A percentile compares a stretch with the other conserved stretches of the same genome.
phyloP scores from a whole-genome alignment of 805 yeast species.

The Cyberlindnera mrakii region DNA sequence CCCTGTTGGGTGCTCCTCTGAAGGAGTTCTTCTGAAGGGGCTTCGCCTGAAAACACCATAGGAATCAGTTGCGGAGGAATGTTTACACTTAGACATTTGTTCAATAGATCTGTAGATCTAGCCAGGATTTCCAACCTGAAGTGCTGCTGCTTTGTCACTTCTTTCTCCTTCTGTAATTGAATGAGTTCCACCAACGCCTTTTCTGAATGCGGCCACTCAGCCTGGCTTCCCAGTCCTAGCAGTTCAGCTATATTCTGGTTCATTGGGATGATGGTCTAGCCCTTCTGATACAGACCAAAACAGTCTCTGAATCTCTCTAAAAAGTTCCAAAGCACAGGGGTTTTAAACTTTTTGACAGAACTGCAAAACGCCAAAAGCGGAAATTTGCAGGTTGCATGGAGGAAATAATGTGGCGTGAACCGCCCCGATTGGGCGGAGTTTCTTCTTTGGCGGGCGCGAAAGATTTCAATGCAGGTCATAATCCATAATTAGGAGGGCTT shows the following conservation, averaged over 20 bases:
- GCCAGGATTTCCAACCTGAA: slow-evolving; percentile 59
- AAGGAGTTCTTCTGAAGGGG: slow-evolving; percentile 14
- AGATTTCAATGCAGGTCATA: too few species aligned
- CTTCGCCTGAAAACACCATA: slow-evolving; percentile 40
- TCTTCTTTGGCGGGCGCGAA: too few species aligned
- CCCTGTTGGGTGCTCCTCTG: slow-evolving; percentile 3
- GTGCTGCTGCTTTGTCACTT: slow-evolving; percentile 74
- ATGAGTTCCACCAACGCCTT: slow-evolving; percentile 19
- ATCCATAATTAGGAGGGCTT: too few species aligned
- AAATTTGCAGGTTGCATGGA: too few species aligned
- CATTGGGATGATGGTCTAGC: slow-evolving; percentile 4
- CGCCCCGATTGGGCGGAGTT: too few species aligned
- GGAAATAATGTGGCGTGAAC: too few species aligned
- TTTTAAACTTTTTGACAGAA: too few species aligned
- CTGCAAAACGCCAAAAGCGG: too few species aligned
- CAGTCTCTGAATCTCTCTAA: too few species aligned
- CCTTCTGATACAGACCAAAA: not conserved
- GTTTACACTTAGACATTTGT: slow-evolving; percentile 51
- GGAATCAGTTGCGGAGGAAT: slow-evolving; percentile 65
- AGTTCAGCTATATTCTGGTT: slow-evolving; percentile 16
- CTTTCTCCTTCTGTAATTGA: slow-evolving; percentile 48
- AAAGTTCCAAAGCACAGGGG: too few species aligned
- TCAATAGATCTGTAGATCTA: slow-evolving; percentile 55
- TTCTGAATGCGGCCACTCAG: slow-evolving; percentile 22
- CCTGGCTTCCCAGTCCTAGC: slow-evolving; percentile 19